Evolutionary conservation across 805 yeast species (phyloP), one percentile per base, ranked within the genome.

Genomic region (Lipomyces anomalus): DNA sequence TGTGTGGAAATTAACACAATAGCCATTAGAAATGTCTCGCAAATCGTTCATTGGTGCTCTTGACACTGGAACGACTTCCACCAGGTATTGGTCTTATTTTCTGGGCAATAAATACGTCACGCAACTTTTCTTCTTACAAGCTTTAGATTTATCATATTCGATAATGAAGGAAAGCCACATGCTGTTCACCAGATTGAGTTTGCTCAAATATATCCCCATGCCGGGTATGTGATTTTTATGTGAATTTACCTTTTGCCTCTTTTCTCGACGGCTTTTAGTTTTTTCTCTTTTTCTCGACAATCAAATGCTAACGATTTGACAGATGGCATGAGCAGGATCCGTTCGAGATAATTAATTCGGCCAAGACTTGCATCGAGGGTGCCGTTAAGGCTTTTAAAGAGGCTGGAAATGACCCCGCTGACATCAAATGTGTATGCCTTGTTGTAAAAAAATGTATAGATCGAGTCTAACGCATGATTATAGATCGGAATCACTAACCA

Each of bases 301-400:
- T 13, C 13, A 28, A 28, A 16, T 28, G 32, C 32, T 28, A 11
- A 11, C 32, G 32, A 9, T 16, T 30, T 40, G 9, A 18, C 34
- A 48, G 94, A 26, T 88, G 96, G 96, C 92, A 87, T 30, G 96
- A 89, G 68, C 88, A 92, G 66, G 83, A 84, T 70, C 96, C 96
- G 7, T 75, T 76, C 42, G 88, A 82, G 63, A 79, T 89, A 38
- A 72, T 87, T 55, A 82, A 82, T 52, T 82, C 87, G 58, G 89
- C 88, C 22, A 73, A 81, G 33, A 83, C 81, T 60, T 89, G 97
- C 69, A 68, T 89, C 35, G 53, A 57, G 20, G 58, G 61, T 22
- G 72, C 68, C 11, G 62, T 59, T 17, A 44, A 46, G 34, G 57
- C 64, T 46, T 61, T 68, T 21, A 47, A 54, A 20, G 51, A 42